Evolutionary conservation across 306 rosid species (phyloP).

Genomic region (Citrullus amarus): DNA sequence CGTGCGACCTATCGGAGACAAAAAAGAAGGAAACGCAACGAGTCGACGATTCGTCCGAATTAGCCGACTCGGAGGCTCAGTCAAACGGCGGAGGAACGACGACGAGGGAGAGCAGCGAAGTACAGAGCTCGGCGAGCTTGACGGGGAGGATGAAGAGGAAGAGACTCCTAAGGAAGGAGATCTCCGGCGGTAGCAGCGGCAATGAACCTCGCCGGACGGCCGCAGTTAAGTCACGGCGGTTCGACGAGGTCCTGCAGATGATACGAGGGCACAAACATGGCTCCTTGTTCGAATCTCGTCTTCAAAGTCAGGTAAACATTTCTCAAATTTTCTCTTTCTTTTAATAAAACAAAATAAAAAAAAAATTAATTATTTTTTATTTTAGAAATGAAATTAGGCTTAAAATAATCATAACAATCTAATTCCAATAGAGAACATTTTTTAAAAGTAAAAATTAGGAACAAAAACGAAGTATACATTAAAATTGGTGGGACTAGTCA

Average conservation of each 20-base stretch:
- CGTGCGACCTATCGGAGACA: slow-evolving; percentile 32
- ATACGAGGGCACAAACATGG: slow-evolving; percentile 43
- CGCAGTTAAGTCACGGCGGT: slow-evolving; percentile 41
- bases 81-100: slow-evolving; percentile 33
- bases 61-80: slow-evolving; percentile 45
- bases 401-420: neutral
- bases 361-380: neutral
- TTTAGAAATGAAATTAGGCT: neutral
- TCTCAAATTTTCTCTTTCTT: neutral
- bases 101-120: slow-evolving; percentile 60
- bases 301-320: slow-evolving; percentile 50
- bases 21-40: slow-evolving; percentile 30
- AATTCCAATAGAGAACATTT: neutral
- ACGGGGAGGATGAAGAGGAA: slow-evolving; percentile 28
- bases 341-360: neutral
- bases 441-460: too few relatives aligned
- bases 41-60: slow-evolving; percentile 41
- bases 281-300: slow-evolving; percentile 62
- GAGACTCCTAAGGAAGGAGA: slow-evolving; percentile 27
- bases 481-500: neutral
- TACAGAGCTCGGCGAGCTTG: slow-evolving; percentile 74
- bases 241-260: slow-evolving; percentile 33
- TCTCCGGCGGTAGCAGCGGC: slow-evolving; percentile 12
- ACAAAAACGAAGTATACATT: neutral
- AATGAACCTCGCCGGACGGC: slow-evolving; percentile 14